A percentile compares a stretch with the other conserved stretches of the same genome.
These are phyloP conservation scores for Polytrichum formosum DNA, from an alignment of 225 moss, liverwort and hornwort genomes.

Conservation along the genomic window DNA sequence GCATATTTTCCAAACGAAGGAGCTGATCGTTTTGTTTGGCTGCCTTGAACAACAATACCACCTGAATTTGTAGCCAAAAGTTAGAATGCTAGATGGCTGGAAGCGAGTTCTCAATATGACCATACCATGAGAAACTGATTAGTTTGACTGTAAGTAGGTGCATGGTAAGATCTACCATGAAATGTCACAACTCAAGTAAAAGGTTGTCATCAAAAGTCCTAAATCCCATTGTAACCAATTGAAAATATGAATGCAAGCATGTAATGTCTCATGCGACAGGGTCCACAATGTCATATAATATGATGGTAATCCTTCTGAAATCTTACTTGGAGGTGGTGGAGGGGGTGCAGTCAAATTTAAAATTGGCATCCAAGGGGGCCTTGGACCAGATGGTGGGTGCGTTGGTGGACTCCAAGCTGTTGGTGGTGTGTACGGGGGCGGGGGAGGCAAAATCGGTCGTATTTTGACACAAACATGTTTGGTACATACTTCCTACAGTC, in stretches of 20 bases:
- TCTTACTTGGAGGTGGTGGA: constrained; percentile 4
- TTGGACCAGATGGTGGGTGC: constrained; percentile 1
- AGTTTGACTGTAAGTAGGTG: no score
- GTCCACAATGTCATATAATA: no score
- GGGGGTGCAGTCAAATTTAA: constrained; percentile 1
- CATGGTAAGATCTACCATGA: no score
- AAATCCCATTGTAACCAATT: no score
- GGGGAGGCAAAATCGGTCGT: constrained; percentile 1
- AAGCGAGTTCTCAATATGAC: no score
- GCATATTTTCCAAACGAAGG: not conserved
- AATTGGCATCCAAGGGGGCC: not conserved
- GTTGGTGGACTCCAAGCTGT: not conserved
- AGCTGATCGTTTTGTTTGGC: not conserved
- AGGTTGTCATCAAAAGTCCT: no score
- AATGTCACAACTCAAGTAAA: no score
- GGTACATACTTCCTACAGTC: not conserved
- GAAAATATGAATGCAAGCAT: no score
- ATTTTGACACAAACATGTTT: not conserved
- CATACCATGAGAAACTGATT: no score
- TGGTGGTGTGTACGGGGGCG: not conserved
- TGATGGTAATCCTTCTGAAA: no score
- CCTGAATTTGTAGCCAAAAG: not conserved
- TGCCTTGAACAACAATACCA: not conserved
- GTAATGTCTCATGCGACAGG: no score
- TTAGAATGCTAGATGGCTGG: no score